Percentiles rank a stretch among this genome's conserved stretches.
Evolutionary conservation across 345 rosid species (phyloP).

Genomic region (Pistacia vera): DNA sequence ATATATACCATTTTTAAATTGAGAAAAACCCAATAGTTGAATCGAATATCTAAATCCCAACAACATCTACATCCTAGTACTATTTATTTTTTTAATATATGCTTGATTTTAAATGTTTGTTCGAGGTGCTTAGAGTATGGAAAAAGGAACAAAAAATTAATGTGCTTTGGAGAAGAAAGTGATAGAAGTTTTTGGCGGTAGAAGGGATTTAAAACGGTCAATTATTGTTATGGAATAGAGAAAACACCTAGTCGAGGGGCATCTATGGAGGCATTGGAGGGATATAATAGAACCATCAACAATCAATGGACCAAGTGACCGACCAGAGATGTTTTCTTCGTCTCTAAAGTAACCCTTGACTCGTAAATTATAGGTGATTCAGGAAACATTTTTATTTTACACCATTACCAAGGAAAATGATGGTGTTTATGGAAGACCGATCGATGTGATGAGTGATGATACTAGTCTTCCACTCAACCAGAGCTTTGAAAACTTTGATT

Average conservation of each 20-base stretch:
- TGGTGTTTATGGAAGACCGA: constrained; percentile 17
- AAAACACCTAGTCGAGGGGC: constrained; percentile 56
- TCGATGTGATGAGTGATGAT: no score
- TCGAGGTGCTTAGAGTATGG: background rate
- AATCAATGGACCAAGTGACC: no score
- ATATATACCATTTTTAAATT: no score
- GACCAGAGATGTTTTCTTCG: constrained; percentile 17
- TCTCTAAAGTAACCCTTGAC: constrained; percentile 28
- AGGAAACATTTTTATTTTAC: constrained; percentile 5
- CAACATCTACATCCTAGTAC: no score
- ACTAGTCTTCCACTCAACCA: background rate
- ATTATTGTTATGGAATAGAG: constrained; percentile 10
- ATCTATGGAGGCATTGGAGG: constrained; percentile 27
- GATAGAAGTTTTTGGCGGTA: constrained; percentile 9
- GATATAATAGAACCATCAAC: background rate
- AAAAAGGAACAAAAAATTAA: background rate
- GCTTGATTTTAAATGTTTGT: background rate
- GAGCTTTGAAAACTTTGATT: background rate
- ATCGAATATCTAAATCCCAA: no score
- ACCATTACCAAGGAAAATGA: constrained; percentile 40
- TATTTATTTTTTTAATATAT: background rate
- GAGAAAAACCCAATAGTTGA: no score
- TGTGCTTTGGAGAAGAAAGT: background rate
- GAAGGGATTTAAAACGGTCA: background rate
- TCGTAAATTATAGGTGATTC: constrained; percentile 16